Conservation (phyloP, 805 yeast genomes). For the Candida methanosorbosa region DNA sequence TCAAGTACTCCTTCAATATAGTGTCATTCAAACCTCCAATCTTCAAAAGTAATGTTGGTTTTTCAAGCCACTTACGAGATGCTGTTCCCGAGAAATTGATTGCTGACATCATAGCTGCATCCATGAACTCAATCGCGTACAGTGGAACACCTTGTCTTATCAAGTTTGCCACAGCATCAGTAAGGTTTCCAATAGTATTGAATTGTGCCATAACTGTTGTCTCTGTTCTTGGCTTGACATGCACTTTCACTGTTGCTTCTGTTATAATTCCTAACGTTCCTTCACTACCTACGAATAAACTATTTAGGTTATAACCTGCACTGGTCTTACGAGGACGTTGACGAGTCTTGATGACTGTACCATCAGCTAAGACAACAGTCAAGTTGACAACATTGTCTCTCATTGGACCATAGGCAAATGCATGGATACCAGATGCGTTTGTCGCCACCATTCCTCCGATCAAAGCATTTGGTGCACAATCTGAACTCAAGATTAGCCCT, state of each 20-base stretch:
- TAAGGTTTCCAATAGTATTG: constrained; percentile 52
- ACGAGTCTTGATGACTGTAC: constrained; percentile 55
- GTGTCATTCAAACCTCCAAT: constrained; percentile 31
- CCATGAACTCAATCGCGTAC: constrained; percentile 58
- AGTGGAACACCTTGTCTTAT: constrained; percentile 48
- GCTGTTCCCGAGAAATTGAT: constrained; percentile 44
- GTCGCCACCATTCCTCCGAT: constrained; percentile 61
- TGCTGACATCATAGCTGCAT: constrained; percentile 51
- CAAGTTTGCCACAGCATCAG: constrained; percentile 48
- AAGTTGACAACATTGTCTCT: constrained; percentile 50
- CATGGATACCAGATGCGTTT: constrained; percentile 63
- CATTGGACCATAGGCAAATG: constrained; percentile 65
- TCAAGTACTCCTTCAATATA: constrained; percentile 31
- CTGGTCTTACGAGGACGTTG: constrained; percentile 58
- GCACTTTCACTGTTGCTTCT: constrained; percentile 53
- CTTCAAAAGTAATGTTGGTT: constrained; percentile 34
- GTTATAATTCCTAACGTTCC: constrained; percentile 65
- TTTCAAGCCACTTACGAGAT: constrained; percentile 43
- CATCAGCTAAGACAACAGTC: constrained; percentile 65
- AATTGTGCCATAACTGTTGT: constrained; percentile 58
- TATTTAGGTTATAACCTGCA: constrained; percentile 62
- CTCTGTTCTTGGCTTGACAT: constrained; percentile 48
- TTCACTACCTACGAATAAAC: constrained; percentile 55
- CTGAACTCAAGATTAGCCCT: constrained; percentile 24
- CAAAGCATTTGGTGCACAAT: constrained; percentile 56